phyloP scores from a whole-genome alignment of 2,329 filamentous ascomycete genomes.

The Juglanconis juglandina region DNA sequence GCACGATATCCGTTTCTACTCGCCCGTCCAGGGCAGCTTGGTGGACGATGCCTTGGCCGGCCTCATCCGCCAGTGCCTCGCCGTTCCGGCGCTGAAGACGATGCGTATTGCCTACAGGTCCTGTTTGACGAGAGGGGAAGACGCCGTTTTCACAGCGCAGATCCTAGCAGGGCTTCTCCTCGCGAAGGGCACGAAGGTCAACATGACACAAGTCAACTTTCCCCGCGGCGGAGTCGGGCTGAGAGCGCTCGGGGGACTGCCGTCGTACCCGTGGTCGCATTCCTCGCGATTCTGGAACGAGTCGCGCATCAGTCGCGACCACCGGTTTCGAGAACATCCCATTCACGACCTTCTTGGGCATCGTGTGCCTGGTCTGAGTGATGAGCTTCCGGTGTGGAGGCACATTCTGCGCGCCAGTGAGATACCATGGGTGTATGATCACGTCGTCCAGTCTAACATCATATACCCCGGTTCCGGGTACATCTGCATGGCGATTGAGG shows the following conservation, averaged over 20 bases:
- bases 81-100: too few relatives aligned
- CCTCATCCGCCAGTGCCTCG: too few relatives aligned
- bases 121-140: too few relatives aligned
- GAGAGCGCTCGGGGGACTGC: constrained; percentile 32
- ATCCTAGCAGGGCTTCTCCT: neutral
- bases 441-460: neutral
- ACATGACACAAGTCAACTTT: constrained; percentile 22
- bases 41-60: too few relatives aligned
- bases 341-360: constrained; percentile 39
- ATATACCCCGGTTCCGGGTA: neutral
- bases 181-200: neutral
- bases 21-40: too few relatives aligned
- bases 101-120: too few relatives aligned
- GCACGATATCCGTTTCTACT: too few relatives aligned
- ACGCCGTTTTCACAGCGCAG: too few relatives aligned
- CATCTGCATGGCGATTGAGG: neutral
- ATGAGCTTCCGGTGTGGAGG: constrained; percentile 30
- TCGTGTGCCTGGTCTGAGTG: constrained; percentile 26
- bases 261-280: constrained; percentile 46
- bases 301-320: constrained; percentile 30
- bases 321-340: constrained; percentile 30
- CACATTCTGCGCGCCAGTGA: constrained; percentile 26
- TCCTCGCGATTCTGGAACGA: constrained; percentile 36
- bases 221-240: constrained; percentile 22
- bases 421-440: neutral